A percentile compares a stretch with the other conserved stretches of the same genome.
Conservation (phyloP, 2,329 filamentous ascomycete species). For the Fusarium miscanthi region DNA sequence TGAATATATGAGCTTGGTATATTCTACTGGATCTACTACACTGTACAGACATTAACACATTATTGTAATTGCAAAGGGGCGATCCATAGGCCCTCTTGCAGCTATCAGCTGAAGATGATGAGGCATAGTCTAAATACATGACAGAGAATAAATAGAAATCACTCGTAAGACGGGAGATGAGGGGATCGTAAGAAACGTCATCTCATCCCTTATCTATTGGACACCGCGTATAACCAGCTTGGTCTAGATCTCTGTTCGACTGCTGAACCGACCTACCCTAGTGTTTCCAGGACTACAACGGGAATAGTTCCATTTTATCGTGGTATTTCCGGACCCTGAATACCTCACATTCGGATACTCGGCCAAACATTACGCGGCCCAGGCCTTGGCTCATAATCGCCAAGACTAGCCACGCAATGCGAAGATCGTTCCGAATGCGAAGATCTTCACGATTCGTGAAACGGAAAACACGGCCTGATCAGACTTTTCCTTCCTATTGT, state of each 20-base stretch:
- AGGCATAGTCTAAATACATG: background rate
- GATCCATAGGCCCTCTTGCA: no score
- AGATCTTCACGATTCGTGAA: background rate
- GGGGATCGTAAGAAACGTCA: background rate
- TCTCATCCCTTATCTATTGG: background rate
- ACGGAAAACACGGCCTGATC: background rate
- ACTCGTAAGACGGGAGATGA: background rate
- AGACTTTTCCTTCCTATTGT: background rate
- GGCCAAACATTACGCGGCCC: slow-evolving; percentile 19
- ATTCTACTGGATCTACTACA: background rate
- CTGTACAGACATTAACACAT: no score
- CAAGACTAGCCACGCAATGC: slow-evolving; percentile 19
- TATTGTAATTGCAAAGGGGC: no score
- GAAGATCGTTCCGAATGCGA: slow-evolving; percentile 7
- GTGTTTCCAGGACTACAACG: background rate
- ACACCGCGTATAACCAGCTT: background rate
- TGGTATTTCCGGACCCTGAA: background rate
- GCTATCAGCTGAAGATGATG: background rate
- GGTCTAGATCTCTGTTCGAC: background rate
- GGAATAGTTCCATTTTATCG: background rate
- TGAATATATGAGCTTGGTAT: background rate
- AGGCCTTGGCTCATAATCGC: slow-evolving; percentile 29
- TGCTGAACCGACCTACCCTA: background rate
- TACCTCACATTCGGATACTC: slow-evolving; percentile 14
- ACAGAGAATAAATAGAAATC: background rate